Percentiles rank a stretch among this genome's conserved stretches.
These are phyloP conservation scores for Striga hermonthica DNA, from an alignment of 305 asterid genomes.

Conservation along the genomic window DNA sequence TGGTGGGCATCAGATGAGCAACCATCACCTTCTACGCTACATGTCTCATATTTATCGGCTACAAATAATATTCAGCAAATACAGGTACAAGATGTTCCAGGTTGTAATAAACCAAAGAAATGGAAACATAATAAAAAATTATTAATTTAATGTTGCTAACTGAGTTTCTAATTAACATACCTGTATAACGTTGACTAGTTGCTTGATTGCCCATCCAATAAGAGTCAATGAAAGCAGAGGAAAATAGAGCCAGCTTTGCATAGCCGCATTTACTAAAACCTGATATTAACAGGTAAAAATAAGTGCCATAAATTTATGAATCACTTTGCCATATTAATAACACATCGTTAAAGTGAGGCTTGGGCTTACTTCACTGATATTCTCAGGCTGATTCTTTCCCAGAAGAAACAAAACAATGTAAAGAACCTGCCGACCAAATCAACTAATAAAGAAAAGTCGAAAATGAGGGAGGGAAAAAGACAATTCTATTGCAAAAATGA, in stretches of 20 bases:
- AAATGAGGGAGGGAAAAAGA: constrained; percentile 12
- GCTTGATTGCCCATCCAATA: constrained; percentile 84
- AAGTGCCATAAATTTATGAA: constrained; percentile 8
- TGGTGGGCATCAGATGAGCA: constrained; percentile 1
- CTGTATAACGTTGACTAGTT: constrained; percentile 78
- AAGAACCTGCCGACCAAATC: constrained; percentile 58
- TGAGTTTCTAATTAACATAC: constrained; percentile 34
- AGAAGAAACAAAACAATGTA: constrained; percentile 80
- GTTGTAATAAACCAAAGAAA: constrained; percentile 8
- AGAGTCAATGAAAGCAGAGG: constrained; percentile 48
- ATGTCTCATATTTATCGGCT: constrained; percentile 9
- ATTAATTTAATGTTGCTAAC: constrained; percentile 15
- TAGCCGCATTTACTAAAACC: constrained; percentile 59
- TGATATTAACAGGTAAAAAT: constrained; percentile 28
- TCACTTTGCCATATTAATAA: constrained; percentile 7
- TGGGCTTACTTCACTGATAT: constrained; percentile 56
- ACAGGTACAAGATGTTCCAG: neutral
- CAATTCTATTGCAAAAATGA: constrained; percentile 25
- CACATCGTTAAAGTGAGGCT: constrained; percentile 33
- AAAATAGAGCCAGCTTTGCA: constrained; percentile 50
- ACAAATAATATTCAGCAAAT: constrained; percentile 12
- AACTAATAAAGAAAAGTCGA: constrained; percentile 19
- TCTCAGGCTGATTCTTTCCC: constrained; percentile 56
- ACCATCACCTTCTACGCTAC: constrained; percentile 15
- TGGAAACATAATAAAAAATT: neutral